Evolutionary conservation across 441 rosid genomes (phyloP).

Genomic region (Mallotus repandus): DNA sequence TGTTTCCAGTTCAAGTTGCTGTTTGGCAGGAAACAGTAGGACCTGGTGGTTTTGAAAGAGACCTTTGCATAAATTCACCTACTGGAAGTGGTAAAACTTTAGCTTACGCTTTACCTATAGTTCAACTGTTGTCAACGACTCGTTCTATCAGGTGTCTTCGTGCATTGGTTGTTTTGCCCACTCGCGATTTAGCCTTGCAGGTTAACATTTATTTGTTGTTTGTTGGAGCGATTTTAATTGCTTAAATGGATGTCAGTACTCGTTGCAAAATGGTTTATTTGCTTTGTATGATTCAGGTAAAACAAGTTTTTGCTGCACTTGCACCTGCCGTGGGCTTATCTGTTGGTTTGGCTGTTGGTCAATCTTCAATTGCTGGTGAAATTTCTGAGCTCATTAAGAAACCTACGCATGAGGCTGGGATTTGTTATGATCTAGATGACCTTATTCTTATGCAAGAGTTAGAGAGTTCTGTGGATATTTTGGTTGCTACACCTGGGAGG

Average conservation of each 20-base stretch:
- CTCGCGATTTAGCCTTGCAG: constrained; percentile 94
- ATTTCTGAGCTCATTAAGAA: constrained; percentile 72
- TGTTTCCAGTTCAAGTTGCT: constrained; percentile 82
- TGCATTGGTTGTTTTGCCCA: constrained; percentile 86
- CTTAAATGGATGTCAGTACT: no score
- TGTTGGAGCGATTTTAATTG: no score
- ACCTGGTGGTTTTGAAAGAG: constrained; percentile 83
- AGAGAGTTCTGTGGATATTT: constrained; percentile 81
- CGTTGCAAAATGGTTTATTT: constrained; percentile 1
- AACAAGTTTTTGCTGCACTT: constrained; percentile 83
- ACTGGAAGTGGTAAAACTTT: constrained; percentile 95
- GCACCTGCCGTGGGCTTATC: constrained; percentile 91
- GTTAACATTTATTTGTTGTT: constrained; percentile 25
- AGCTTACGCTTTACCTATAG: constrained; percentile 87
- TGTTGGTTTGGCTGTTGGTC: constrained; percentile 97
- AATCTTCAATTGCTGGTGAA: constrained; percentile 87
- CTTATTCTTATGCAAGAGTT: constrained; percentile 41
- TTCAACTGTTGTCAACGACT: constrained; percentile 57
- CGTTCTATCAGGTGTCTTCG: constrained; percentile 70
- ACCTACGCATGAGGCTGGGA: constrained; percentile 79
- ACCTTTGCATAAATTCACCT: constrained; percentile 85
- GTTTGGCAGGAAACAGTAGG: constrained; percentile 95
- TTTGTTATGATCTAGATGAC: constrained; percentile 78
- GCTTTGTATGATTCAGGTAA: constrained; percentile 49
- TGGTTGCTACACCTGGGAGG: constrained; percentile 98